Base-by-base conservation (phyloP, 2,329 filamentous ascomycete species). In the Alternaria triticimaculans region DNA sequence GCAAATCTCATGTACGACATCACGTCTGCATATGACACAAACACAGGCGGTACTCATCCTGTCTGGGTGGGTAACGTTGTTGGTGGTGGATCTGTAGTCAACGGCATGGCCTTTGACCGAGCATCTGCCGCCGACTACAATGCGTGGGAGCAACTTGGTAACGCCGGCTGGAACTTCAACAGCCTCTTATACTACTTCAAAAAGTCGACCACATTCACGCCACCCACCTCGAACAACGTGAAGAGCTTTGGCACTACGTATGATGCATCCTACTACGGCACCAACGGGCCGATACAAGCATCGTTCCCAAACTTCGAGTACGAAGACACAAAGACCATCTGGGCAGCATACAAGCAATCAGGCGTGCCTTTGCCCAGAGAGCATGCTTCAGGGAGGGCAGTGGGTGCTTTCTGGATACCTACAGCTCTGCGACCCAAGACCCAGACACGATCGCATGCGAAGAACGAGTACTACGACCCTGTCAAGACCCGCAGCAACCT, bases 121-220 rank as follows among this genome's bases (percentile, higher is more conserved):
- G 80, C 73, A 12, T 69, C 73, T 33, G 69, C 72, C 18, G 75
- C 66, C 7, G 80, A 81, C 61, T 82, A 82, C 50, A 84, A 90
- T 74, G 82, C 82, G 0, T 90, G 88, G 88, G 84, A 83, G 50
- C 76, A 80, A 28, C 76, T 90, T 10, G 88, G 88, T 0, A 90
- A 89, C 67, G 60, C 67, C 2, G 88, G 87, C 2, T 79, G 76
- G 76, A 71, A 69, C 14, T 79, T 74, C 73, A 58, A 73, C 33
- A 68, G 64, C n/a, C 64, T 79, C 21, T 57, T 71, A 10, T 55
- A 60, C 9, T 79, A 78, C 54, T 78, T 78, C 62, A 76, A 73
- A 46, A 79, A 78, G 60, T 72, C 70, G 0, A 70, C 72, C 4
- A 74, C 69, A 0, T 76, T 75, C 53, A 72, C 69, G 15, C 71